A percentile compares a stretch with the other conserved stretches of the same genome.
Conservation (phyloP, 2,329 filamentous ascomycete species). For the Penicillium sp. region DNA sequence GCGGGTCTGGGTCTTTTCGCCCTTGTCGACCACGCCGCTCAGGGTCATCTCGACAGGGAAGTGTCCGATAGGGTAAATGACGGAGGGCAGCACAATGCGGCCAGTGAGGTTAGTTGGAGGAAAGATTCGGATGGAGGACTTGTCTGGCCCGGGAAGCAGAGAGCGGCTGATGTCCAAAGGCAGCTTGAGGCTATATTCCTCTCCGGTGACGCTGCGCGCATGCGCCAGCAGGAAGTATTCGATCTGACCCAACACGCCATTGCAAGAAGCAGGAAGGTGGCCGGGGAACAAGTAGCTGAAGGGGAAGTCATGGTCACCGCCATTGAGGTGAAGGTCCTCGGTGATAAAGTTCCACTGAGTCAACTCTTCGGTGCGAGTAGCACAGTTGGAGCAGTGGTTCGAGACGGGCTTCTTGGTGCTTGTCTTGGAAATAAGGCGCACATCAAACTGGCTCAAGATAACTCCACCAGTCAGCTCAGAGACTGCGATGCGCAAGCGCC, state of each 20-base stretch:
- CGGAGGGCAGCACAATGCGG: slow-evolving; percentile 73
- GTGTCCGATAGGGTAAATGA: slow-evolving; percentile 81
- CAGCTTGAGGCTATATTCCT: slow-evolving; percentile 64
- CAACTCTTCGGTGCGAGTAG: slow-evolving; percentile 68
- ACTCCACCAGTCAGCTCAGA: slow-evolving; percentile 61
- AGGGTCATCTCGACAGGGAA: slow-evolving; percentile 78
- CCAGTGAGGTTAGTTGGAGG: slow-evolving; percentile 92
- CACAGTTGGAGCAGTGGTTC: slow-evolving; percentile 74
- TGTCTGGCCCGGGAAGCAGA: slow-evolving; percentile 73
- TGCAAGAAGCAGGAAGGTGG: slow-evolving; percentile 78
- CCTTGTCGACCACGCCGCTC: slow-evolving; percentile 77
- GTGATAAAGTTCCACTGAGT: slow-evolving; percentile 76
- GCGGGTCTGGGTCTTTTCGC: slow-evolving; percentile 66
- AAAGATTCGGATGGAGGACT: slow-evolving; percentile 90
- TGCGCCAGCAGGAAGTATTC: slow-evolving; percentile 75
- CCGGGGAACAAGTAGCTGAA: slow-evolving; percentile 86
- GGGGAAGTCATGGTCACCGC: slow-evolving; percentile 73
- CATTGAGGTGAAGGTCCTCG: slow-evolving; percentile 43
- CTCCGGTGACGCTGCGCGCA: slow-evolving; percentile 59
- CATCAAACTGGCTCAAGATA: slow-evolving; percentile 66
- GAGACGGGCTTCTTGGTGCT: slow-evolving; percentile 80
- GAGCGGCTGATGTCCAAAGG: slow-evolving; percentile 75
- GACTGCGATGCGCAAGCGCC: slow-evolving; percentile 73
- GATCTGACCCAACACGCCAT: slow-evolving; percentile 69
- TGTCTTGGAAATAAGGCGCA: slow-evolving; percentile 67